phyloP scores from a whole-genome alignment of 108 stramenopile species.

The Conticribra guillardii region DNA sequence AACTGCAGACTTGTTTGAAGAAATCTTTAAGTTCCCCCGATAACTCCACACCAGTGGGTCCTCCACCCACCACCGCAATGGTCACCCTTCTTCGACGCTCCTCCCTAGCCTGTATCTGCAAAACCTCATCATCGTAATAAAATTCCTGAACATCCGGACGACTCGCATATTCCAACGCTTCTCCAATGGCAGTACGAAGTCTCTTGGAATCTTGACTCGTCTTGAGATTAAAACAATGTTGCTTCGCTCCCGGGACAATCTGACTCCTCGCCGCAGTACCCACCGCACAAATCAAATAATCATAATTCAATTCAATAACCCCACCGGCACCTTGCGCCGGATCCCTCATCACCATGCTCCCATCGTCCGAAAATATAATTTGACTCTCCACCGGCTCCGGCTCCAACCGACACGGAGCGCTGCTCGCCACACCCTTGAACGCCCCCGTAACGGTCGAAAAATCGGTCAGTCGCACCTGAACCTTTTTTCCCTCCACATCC shows the following conservation, averaged over 20 bases:
- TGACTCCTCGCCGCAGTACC: slow-evolving; percentile 44
- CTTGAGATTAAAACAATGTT: slow-evolving; percentile 57
- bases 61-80: slow-evolving; percentile 55
- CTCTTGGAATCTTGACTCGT: slow-evolving; percentile 53
- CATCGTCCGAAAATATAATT: slow-evolving; percentile 27
- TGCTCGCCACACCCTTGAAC: slow-evolving; percentile 41
- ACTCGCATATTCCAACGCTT: slow-evolving; percentile 52
- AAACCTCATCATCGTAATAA: slow-evolving; percentile 38
- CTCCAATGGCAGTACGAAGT: slow-evolving; percentile 52
- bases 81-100: slow-evolving; percentile 39
- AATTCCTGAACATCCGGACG: slow-evolving; percentile 55
- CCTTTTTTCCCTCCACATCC: slow-evolving; percentile 36
- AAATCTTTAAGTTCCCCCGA: slow-evolving; percentile 77
- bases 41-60: slow-evolving; percentile 65
- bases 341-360: slow-evolving; percentile 17
- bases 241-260: slow-evolving; percentile 51
- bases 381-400: slow-evolving; percentile 41
- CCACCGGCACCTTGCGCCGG: slow-evolving; percentile 31
- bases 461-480: slow-evolving; percentile 22
- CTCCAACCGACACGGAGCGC: slow-evolving; percentile 40
- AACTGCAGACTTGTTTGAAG: slow-evolving; percentile 42
- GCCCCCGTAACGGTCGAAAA: slow-evolving; percentile 26
- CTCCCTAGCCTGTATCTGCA: slow-evolving; percentile 23
- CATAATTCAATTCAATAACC: slow-evolving; percentile 56
- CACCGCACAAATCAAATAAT: slow-evolving; percentile 60